A percentile compares a stretch with the other conserved stretches of the same genome.
These are phyloP conservation scores for Lactifluus hygrophoroides DNA, from an alignment of 768 basidiomycete species.

Conservation along the genomic window DNA sequence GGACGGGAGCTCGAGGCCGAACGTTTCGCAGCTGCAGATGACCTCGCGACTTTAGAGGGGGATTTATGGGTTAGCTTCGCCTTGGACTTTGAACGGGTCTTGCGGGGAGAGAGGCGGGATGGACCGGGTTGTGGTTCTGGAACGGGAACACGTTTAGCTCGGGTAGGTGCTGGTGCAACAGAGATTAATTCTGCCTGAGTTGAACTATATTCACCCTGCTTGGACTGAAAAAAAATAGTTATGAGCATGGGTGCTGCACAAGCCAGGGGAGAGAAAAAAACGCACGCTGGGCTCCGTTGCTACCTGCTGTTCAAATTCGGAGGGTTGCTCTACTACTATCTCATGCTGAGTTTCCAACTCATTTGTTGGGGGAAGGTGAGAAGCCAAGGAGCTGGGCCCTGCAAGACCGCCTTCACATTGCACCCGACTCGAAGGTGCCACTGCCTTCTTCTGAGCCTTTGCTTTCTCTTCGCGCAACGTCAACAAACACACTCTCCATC, in stretches of 20 bases:
- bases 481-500: background rate
- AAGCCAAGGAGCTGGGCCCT: no score
- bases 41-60: slow-evolving; percentile 11
- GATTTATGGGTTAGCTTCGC: slow-evolving; percentile 4
- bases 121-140: slow-evolving; percentile 2
- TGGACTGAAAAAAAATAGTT: background rate
- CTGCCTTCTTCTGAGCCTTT: slow-evolving; percentile 43
- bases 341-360: slow-evolving; percentile 30
- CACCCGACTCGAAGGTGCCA: no score
- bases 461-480: slow-evolving; percentile 10
- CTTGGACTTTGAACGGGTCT: slow-evolving; percentile 14
- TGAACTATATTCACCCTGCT: background rate
- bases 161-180: background rate
- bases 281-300: background rate
- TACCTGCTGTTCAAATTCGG: background rate
- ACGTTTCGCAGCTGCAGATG: slow-evolving; percentile 29
- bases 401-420: no score
- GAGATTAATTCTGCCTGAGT: background rate
- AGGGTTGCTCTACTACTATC: background rate
- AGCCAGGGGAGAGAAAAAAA: background rate
- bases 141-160: background rate
- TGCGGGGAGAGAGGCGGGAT: slow-evolving; percentile 7
- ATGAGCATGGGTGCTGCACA: background rate
- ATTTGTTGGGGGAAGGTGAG: slow-evolving; percentile 26
- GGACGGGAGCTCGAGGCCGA: slow-evolving; percentile 27